Evolutionary conservation across 208 protist genomes (phyloP).

Genomic region (Wallacemonas collosoma): DNA sequence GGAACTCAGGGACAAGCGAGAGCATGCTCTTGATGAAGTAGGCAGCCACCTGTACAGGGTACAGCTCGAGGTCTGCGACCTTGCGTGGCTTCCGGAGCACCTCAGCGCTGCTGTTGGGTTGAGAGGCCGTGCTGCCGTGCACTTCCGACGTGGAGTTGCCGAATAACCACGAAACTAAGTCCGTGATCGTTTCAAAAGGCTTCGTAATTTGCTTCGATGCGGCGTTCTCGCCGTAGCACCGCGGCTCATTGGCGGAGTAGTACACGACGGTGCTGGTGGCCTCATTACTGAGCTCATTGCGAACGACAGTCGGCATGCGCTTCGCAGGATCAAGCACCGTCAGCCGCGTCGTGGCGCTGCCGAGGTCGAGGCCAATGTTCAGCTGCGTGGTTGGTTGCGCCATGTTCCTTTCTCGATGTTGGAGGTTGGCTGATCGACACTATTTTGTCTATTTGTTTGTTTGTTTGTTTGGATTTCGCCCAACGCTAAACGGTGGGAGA

Average conservation of each 20-base stretch:
- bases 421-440: too few species aligned
- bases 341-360: slow-evolving; percentile 53
- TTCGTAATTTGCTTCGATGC: slow-evolving; percentile 60
- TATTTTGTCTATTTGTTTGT: too few species aligned
- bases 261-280: slow-evolving; percentile 56
- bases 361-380: slow-evolving; percentile 63
- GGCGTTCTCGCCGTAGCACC: slow-evolving; percentile 68
- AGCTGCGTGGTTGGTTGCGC: not conserved
- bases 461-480: too few species aligned
- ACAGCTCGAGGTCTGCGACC: slow-evolving; percentile 21
- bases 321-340: slow-evolving; percentile 47
- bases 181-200: slow-evolving; percentile 48
- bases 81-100: slow-evolving; percentile 12
- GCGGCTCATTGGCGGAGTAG: slow-evolving; percentile 50
- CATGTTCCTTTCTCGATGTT: not conserved
- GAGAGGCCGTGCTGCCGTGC: slow-evolving; percentile 21
- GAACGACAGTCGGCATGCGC: slow-evolving; percentile 67
- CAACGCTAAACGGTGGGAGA: too few species aligned
- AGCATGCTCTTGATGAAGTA: slow-evolving; percentile 70
- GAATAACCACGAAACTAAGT: slow-evolving; percentile 59
- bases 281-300: slow-evolving; percentile 76
- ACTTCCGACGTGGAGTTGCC: slow-evolving; percentile 25
- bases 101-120: slow-evolving; percentile 21
- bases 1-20: slow-evolving; percentile 32
- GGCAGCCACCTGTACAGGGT: slow-evolving; percentile 50